A percentile compares a stretch with the other conserved stretches of the same genome.
These are phyloP conservation scores for Teratosphaeria epicoccoides DNA, from an alignment of 2,329 filamentous ascomycete species.

Conservation along the genomic window DNA sequence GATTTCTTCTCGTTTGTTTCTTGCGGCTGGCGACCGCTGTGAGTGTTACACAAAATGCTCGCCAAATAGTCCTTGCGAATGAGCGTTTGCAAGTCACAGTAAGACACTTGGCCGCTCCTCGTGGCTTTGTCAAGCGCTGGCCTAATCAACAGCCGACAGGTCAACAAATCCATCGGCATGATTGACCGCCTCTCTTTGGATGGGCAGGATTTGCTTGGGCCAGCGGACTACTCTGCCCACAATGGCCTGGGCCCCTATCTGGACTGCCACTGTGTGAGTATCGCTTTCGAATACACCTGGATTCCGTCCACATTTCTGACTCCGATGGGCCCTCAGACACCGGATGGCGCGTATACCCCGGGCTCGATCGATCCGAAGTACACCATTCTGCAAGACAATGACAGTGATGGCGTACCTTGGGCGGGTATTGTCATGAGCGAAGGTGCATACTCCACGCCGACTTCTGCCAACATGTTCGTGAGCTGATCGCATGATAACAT, in stretches of 20 bases:
- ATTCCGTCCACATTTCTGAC: background rate
- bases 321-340: conserved; percentile 24
- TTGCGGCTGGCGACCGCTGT: conserved; percentile 2
- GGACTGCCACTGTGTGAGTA: conserved; percentile 47
- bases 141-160: background rate
- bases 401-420: conserved; percentile 42
- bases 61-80: conserved; percentile 31
- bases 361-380: conserved; percentile 41
- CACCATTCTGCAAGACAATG: conserved; percentile 42
- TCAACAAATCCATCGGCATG: conserved; percentile 31
- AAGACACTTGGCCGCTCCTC: background rate
- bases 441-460: background rate
- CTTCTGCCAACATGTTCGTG: background rate
- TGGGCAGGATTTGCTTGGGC: conserved; percentile 44
- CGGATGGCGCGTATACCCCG: conserved; percentile 49
- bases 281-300: background rate
- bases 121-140: background rate
- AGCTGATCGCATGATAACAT: background rate
- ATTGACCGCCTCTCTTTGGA: conserved; percentile 36
- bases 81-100: conserved; percentile 35
- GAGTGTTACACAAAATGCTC: conserved; percentile 22
- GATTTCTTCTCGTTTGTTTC: background rate
- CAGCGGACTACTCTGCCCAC: conserved; percentile 18
- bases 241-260: conserved; percentile 48
- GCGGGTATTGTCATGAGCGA: conserved; percentile 51